Evolutionary conservation across 306 rosid species (phyloP), one percentile per base, ranked within the genome.

Genomic region (Quillaja saponaria): DNA sequence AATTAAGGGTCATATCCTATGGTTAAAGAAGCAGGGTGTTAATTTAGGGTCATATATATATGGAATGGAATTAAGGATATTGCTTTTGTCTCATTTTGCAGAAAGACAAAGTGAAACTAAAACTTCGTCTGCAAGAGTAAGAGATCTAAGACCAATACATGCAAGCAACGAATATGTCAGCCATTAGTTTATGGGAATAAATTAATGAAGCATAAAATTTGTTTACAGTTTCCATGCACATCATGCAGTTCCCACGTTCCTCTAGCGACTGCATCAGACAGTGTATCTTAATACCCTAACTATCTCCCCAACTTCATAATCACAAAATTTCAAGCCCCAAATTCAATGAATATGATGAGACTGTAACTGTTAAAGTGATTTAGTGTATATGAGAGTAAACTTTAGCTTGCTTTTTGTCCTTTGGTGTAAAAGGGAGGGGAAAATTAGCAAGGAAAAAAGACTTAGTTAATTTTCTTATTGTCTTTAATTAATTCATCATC

Each of bases 151-250:
- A 78, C 78, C 57, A 49, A 44, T 75, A 52, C 94, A 44, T 75
- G 55, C 95, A 92, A 88, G 96, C 83, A 92, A 92, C 78, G 96
- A 92, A 92, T 92, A 84, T 87, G 76, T 75, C 81, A 66, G 31
- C 44, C 52, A 63, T 69, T 68, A 48, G 49, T 75, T 61, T 76
- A 39, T 37, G 12, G n/a, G 54, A 39, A 39, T 21, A 42, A 44
- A 56, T 34, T 11, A 34, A 11, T 12, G n/a, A 17, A 50, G 41
- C 61, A 53, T 64, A n/a, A n/a, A n/a, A n/a, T n/a, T n/a, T n/a
- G 74, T 51, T 61, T 51, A 57, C n/a, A 60, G 82, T 77, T 81
- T 67, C 58, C 91, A 85, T 82, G 88, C 81, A 80, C 38, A 25
- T 79, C 88, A 71, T 79, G 91, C 80, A 85, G 67, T 74, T 84